Conservation (phyloP, 352 stramenopile genomes). For the Phytophthora hybrid region DNA sequence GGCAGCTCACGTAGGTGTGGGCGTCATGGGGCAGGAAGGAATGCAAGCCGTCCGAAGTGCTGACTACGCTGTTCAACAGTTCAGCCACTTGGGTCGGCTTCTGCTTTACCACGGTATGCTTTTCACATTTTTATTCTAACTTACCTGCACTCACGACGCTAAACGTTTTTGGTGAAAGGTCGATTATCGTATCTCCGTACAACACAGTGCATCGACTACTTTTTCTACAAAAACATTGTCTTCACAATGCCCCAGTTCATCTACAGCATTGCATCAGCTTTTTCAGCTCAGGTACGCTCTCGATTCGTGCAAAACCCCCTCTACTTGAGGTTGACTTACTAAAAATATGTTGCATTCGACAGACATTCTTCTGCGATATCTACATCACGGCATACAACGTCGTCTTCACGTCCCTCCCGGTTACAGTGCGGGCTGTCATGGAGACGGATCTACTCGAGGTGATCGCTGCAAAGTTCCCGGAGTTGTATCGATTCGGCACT, state of each 20-base stretch:
- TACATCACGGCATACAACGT: slow-evolving; percentile 96
- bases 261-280: slow-evolving; percentile 87
- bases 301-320: not conserved
- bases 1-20: slow-evolving; percentile 98
- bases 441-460: slow-evolving; percentile 79
- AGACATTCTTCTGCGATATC: slow-evolving; percentile 84
- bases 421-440: slow-evolving; percentile 81
- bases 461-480: slow-evolving; percentile 72
- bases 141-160: not conserved
- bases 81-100: slow-evolving; percentile 78
- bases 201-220: slow-evolving; percentile 96
- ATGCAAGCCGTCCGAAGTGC: slow-evolving; percentile 86
- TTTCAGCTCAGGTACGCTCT: slow-evolving; percentile 76
- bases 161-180: slow-evolving; percentile 48
- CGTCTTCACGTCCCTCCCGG: slow-evolving; percentile 91
- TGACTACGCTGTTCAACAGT: slow-evolving; percentile 87
- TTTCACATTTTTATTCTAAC: not conserved
- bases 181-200: slow-evolving; percentile 97
- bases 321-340: too few species aligned
- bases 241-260: slow-evolving; percentile 92
- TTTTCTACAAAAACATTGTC: slow-evolving; percentile 99
- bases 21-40: slow-evolving; percentile 98
- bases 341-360: not conserved
- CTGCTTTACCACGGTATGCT: slow-evolving; percentile 74
- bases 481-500: slow-evolving; percentile 73